Conservation (phyloP, 495 filamentous ascomycete species). For the Cercophora samala region DNA sequence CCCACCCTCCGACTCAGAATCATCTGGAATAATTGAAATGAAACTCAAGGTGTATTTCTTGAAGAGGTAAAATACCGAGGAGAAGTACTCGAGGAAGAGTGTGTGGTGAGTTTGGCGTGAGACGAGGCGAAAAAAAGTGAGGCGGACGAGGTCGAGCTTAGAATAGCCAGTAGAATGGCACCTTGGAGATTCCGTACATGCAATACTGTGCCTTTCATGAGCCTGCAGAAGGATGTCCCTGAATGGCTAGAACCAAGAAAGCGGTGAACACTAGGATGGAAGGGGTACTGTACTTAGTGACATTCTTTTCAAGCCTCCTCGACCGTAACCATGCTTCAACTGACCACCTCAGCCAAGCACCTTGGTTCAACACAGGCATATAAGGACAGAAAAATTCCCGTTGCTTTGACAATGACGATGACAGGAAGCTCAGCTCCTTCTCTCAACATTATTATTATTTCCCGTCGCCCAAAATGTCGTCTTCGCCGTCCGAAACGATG, state of each 20-base stretch:
- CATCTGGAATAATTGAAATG: neutral
- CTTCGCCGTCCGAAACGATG: conserved; percentile 39
- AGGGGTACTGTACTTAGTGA: conserved; percentile 18
- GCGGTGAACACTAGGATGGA: conserved; percentile 24
- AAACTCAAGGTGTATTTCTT: neutral
- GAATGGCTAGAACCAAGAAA: conserved; percentile 26
- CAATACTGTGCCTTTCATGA: conserved; percentile 16
- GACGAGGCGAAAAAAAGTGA: conserved; percentile 30
- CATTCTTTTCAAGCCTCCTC: conserved; percentile 19
- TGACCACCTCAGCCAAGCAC: conserved; percentile 18
- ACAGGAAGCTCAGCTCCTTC: conserved; percentile 9
- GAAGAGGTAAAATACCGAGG: neutral
- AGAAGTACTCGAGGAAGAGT: conserved; percentile 5
- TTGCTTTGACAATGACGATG: neutral
- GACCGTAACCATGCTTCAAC: conserved; percentile 21
- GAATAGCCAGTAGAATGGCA: conserved; percentile 23
- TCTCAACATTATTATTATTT: neutral
- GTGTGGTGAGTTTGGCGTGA: conserved; percentile 13
- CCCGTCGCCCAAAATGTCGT: conserved; percentile 33
- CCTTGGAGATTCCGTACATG: conserved; percentile 16
- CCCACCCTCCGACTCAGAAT: neutral
- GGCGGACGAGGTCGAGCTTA: conserved; percentile 22
- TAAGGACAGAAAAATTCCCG: conserved; percentile 15
- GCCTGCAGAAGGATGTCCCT: conserved; percentile 18
- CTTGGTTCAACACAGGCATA: conserved; percentile 18